These are phyloP conservation scores for Scleromitrula shiraiana DNA, from an alignment of 2,329 filamentous ascomycete species.

Conservation along the genomic window DNA sequence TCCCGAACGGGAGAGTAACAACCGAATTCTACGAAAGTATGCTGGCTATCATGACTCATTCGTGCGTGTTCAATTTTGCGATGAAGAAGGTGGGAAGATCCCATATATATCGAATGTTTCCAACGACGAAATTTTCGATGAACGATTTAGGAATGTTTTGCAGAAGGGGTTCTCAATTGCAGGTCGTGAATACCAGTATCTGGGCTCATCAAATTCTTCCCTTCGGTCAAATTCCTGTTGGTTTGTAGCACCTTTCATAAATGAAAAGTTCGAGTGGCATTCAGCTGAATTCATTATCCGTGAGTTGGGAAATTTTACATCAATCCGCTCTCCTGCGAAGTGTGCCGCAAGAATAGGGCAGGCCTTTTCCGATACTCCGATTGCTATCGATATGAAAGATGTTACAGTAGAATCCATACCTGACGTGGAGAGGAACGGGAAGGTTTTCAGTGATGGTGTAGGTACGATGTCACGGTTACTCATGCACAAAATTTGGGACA, in stretches of 20 bases:
- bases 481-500: slow-evolving; percentile 50
- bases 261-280: slow-evolving; percentile 25
- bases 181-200: slow-evolving; percentile 54
- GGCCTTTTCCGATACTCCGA: slow-evolving; percentile 69
- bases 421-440: slow-evolving; percentile 46
- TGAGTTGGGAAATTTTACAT: slow-evolving; percentile 40
- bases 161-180: slow-evolving; percentile 53
- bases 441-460: slow-evolving; percentile 72
- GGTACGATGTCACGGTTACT: slow-evolving; percentile 61
- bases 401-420: slow-evolving; percentile 32
- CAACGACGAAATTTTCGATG: slow-evolving; percentile 43
- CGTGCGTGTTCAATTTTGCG: slow-evolving; percentile 62
- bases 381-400: slow-evolving; percentile 43
- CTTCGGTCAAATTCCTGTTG: slow-evolving; percentile 64
- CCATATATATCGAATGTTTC: slow-evolving; percentile 46
- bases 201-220: slow-evolving; percentile 76
- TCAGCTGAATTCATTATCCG: slow-evolving; percentile 34
- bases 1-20: slow-evolving; percentile 59
- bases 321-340: slow-evolving; percentile 46
- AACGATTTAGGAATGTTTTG: slow-evolving; percentile 54
- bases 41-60: slow-evolving; percentile 53
- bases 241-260: slow-evolving; percentile 47
- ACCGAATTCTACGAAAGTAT: slow-evolving; percentile 63
- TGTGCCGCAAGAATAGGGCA: slow-evolving; percentile 53
- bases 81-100: slow-evolving; percentile 63